These are phyloP conservation scores for Choiromyces venosus DNA, from an alignment of 495 filamentous ascomycete species.

Conservation along the genomic window DNA sequence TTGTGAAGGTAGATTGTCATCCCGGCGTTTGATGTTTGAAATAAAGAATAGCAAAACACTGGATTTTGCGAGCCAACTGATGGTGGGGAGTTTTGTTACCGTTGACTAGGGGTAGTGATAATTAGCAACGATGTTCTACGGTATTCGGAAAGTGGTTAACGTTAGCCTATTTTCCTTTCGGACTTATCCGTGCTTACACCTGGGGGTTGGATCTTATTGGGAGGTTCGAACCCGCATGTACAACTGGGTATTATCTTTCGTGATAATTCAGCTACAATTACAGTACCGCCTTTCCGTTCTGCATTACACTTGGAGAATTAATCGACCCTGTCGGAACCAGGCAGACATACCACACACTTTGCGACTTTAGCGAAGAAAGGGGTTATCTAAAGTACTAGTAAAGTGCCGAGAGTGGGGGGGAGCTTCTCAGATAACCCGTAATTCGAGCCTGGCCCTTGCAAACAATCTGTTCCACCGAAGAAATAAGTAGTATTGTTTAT, in stretches of 20 bases:
- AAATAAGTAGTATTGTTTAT: neutral
- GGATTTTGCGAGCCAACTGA: neutral
- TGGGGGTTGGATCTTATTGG: too few species aligned
- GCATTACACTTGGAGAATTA: neutral
- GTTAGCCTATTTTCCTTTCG: neutral
- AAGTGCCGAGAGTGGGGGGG: neutral
- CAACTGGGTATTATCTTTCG: neutral
- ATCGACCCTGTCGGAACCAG: neutral
- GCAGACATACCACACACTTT: neutral
- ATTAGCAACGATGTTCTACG: neutral
- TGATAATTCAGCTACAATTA: neutral
- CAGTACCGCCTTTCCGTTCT: neutral
- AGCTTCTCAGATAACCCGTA: neutral
- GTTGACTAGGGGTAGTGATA: neutral
- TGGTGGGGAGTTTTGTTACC: neutral
- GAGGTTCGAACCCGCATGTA: neutral
- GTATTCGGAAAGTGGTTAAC: neutral
- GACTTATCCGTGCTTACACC: neutral
- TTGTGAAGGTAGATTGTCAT: constrained; percentile 9
- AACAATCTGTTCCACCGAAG: neutral
- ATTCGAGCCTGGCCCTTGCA: neutral
- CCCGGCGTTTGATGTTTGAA: neutral
- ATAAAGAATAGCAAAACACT: neutral
- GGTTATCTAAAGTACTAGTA: neutral
- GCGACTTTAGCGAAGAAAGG: neutral